Conservation (phyloP, 2,329 filamentous ascomycete species). For the Aaosphaeria arxii region DNA sequence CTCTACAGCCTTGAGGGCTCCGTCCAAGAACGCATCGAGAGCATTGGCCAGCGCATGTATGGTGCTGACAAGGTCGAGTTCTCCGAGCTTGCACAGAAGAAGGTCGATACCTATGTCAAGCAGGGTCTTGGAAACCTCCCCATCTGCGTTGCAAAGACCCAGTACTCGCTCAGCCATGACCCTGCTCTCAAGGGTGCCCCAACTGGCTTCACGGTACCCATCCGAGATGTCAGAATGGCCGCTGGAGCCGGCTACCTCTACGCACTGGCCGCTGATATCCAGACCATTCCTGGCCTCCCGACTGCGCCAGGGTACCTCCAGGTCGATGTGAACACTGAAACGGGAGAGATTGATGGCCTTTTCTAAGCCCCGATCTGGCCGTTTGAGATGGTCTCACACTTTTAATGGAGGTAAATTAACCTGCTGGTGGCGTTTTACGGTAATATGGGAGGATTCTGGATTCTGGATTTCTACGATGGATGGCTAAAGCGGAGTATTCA, state of each 20-base stretch:
- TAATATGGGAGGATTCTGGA: neutral
- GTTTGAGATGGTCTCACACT: neutral
- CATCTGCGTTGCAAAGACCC: slow-evolving; percentile 97
- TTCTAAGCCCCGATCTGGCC: slow-evolving; percentile 59
- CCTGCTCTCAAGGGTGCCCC: slow-evolving; percentile 92
- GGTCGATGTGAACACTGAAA: slow-evolving; percentile 65
- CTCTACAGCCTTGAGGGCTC: slow-evolving; percentile 75
- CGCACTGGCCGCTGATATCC: slow-evolving; percentile 92
- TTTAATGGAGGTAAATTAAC: neutral
- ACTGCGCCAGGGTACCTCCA: slow-evolving; percentile 95
- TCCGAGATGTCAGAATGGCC: slow-evolving; percentile 89
- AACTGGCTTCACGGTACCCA: slow-evolving; percentile 89
- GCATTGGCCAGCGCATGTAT: slow-evolving; percentile 91
- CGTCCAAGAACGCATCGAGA: slow-evolving; percentile 85
- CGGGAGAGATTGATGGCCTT: slow-evolving; percentile 62
- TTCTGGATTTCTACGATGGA: neutral
- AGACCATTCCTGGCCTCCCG: slow-evolving; percentile 93
- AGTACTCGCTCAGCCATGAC: slow-evolving; percentile 94
- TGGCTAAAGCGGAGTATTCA: slow-evolving; percentile 3
- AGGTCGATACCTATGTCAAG: slow-evolving; percentile 90
- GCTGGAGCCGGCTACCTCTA: slow-evolving; percentile 81
- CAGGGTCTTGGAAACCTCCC: slow-evolving; percentile 92
- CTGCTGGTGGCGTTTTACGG: neutral
- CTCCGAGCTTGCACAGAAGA: slow-evolving; percentile 89
- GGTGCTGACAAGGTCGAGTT: slow-evolving; percentile 87